Evolutionary conservation across 495 filamentous ascomycete genomes (phyloP).

Genomic region (Neurospora sp.): DNA sequence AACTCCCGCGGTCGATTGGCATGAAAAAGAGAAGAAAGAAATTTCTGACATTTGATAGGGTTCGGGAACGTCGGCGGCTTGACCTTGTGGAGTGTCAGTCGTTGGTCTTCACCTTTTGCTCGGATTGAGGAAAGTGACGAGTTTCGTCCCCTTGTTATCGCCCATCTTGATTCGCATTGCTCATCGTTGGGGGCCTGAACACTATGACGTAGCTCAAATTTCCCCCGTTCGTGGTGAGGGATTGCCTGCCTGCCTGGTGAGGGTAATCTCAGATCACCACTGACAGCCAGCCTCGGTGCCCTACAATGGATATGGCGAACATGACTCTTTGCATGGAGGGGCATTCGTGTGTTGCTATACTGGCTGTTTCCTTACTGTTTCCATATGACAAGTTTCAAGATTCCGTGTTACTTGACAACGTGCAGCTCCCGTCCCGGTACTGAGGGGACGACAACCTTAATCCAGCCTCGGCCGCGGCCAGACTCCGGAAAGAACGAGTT

Average conservation of each 20-base stretch:
- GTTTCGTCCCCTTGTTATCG: neutral
- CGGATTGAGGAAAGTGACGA: neutral
- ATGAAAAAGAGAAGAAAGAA: neutral
- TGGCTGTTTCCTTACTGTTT: neutral
- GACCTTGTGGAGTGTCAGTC: neutral
- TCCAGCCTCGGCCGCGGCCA: neutral
- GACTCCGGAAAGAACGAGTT: conserved; percentile 2
- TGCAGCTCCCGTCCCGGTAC: neutral
- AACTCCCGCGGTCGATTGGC: neutral
- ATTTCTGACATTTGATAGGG: neutral
- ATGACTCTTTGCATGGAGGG: neutral
- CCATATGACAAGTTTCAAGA: neutral
- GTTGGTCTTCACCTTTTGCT: neutral
- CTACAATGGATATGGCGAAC: neutral
- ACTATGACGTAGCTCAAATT: neutral
- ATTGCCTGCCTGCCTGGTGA: neutral
- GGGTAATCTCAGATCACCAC: neutral
- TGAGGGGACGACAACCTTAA: neutral
- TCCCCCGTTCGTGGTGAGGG: neutral
- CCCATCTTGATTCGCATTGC: neutral
- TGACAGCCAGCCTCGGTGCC: neutral
- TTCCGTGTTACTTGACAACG: neutral
- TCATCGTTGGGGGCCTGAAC: neutral
- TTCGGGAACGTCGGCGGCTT: neutral
- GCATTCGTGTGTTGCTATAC: neutral